Evolutionary conservation across 352 stramenopile species (phyloP).

Genomic region (Globisporangium okanoganense): DNA sequence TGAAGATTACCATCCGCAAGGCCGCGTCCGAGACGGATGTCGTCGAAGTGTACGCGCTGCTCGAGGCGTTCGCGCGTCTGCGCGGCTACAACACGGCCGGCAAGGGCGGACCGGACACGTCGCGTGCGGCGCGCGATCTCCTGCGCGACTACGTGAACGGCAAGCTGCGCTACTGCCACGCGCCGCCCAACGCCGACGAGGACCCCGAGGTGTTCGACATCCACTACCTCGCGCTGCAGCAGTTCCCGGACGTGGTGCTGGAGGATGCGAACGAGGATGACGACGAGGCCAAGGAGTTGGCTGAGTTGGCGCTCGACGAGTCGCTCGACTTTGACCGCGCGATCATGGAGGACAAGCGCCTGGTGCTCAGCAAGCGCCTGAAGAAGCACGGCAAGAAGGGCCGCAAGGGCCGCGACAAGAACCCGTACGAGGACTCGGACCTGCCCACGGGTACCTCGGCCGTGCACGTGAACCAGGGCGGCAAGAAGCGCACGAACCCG

Average conservation of each 20-base stretch:
- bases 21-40: slow-evolving; percentile 67
- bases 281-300: slow-evolving; percentile 11
- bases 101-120: slow-evolving; percentile 94
- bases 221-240: slow-evolving; percentile 48
- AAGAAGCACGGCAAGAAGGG: slow-evolving; percentile 97
- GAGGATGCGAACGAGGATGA: slow-evolving; percentile 16
- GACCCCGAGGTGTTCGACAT: slow-evolving; percentile 73
- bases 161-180: slow-evolving; percentile 96
- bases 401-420: slow-evolving; percentile 94
- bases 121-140: slow-evolving; percentile 92
- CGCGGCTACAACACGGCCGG: slow-evolving; percentile 92
- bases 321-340: slow-evolving; percentile 67
- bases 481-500: slow-evolving; percentile 73
- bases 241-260: slow-evolving; percentile 48
- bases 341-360: slow-evolving; percentile 58
- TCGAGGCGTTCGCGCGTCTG: slow-evolving; percentile 78
- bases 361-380: slow-evolving; percentile 67
- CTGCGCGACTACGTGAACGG: slow-evolving; percentile 98
- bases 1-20: slow-evolving; percentile 82
- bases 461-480: slow-evolving; percentile 67
- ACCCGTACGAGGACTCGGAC: slow-evolving; percentile 94
- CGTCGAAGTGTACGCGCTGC: slow-evolving; percentile 74
- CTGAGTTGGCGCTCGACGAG: slow-evolving; percentile 24
- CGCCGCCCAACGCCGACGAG: slow-evolving; percentile 70
- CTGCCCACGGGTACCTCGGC: slow-evolving; percentile 39